These are phyloP conservation scores for Phycomyces blakesleeanus DNA, from an alignment of 192 early-diverging fungal genomes.

Conservation along the genomic window DNA sequence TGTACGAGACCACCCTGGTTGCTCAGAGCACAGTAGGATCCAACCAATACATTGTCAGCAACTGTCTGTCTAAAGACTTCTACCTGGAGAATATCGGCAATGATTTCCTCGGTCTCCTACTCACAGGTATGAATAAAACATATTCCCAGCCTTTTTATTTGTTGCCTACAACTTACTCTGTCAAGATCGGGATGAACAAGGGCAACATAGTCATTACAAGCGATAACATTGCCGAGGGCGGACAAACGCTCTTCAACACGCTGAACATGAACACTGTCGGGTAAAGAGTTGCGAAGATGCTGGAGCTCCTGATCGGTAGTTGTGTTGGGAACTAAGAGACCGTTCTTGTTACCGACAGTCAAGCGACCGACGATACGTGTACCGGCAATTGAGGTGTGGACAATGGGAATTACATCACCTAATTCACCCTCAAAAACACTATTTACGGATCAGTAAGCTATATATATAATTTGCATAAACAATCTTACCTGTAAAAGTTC, in stretches of 20 bases:
- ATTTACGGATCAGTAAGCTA: not conserved
- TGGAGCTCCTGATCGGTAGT: slow-evolving; percentile 98
- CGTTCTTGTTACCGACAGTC: slow-evolving; percentile 90
- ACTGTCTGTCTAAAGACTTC: slow-evolving; percentile 99
- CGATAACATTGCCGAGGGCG: slow-evolving; percentile 97
- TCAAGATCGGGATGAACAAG: slow-evolving; percentile 98
- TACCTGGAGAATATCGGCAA: slow-evolving; percentile 95
- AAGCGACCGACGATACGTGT: slow-evolving; percentile 95
- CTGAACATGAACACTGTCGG: slow-evolving; percentile 90
- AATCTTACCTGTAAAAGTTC: slow-evolving; percentile 93
- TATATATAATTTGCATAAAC: not conserved
- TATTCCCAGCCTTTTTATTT: not conserved
- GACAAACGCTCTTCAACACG: slow-evolving; percentile 97
- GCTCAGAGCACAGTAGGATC: slow-evolving; percentile 90
- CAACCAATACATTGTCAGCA: slow-evolving; percentile 95
- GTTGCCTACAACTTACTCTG: slow-evolving; percentile 31
- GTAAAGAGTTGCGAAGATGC: slow-evolving; percentile 93
- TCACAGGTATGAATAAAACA: not conserved
- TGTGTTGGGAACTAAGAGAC: slow-evolving; percentile 89
- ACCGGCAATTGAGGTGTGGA: slow-evolving; percentile 96
- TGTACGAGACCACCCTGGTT: slow-evolving; percentile 98
- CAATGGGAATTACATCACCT: slow-evolving; percentile 90
- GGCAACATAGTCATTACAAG: slow-evolving; percentile 99
- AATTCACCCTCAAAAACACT: slow-evolving; percentile 96
- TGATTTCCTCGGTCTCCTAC: slow-evolving; percentile 95